These are phyloP conservation scores for Xylaria sp. DNA, from an alignment of 2,329 filamentous ascomycete genomes.

Conservation along the genomic window DNA sequence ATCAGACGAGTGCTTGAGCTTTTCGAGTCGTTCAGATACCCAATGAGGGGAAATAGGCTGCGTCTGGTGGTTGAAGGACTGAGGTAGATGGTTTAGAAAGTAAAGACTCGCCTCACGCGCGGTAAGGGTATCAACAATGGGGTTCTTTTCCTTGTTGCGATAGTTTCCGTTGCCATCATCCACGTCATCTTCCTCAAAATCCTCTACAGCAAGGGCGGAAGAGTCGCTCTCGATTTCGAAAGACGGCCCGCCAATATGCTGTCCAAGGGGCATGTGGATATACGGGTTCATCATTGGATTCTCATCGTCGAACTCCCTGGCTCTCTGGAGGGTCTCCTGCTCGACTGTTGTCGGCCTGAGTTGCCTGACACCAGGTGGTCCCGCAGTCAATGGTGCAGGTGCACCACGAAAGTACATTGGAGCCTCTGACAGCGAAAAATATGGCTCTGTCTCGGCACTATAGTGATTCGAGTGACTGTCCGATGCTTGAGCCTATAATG, in stretches of 20 bases:
- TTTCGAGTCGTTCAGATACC: constrained; percentile 33
- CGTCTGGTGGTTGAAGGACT: constrained; percentile 44
- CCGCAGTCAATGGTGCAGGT: constrained; percentile 64
- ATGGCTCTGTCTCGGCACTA: constrained; percentile 25
- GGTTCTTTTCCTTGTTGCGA: constrained; percentile 25
- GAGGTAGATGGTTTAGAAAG: constrained; percentile 49
- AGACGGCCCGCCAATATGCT: constrained; percentile 24
- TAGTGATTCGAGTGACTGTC: constrained; percentile 10
- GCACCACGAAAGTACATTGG: constrained; percentile 52
- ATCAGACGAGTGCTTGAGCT: constrained; percentile 32
- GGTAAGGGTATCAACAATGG: constrained; percentile 49
- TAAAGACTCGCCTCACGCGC: constrained; percentile 46
- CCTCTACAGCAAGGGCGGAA: constrained; percentile 13
- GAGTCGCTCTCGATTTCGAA: constrained; percentile 32
- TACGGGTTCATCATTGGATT: constrained; percentile 33
- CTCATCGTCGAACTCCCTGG: constrained; percentile 41
- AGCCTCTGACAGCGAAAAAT: constrained; percentile 36
- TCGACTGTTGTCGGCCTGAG: constrained; percentile 59
- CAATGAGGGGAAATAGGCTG: constrained; percentile 42
- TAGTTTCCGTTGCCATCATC: background rate
- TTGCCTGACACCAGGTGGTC: constrained; percentile 65
- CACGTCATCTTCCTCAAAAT: background rate
- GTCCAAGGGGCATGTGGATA: constrained; percentile 19
- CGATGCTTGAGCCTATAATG: constrained; percentile 39
- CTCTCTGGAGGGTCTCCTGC: constrained; percentile 44